Evolutionary conservation across 176 grass and related monocot genomes (phyloP), one percentile per base, ranked within the genome.

Genomic region (Phragmites australis): DNA sequence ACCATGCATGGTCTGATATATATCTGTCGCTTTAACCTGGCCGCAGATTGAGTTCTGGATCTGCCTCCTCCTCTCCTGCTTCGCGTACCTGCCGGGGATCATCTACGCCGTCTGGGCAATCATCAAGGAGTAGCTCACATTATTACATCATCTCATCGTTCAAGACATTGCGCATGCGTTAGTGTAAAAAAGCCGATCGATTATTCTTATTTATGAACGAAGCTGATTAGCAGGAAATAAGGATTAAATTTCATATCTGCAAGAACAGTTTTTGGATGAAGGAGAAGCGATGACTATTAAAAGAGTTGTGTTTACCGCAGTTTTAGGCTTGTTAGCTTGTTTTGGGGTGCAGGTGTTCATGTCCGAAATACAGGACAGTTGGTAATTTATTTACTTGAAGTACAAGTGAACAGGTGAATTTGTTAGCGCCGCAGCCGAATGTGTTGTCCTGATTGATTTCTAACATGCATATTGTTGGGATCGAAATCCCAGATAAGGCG

Each of bases 81-180:
- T 84, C 2, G 87, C 22, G 1, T 88, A 80, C 31, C 12, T 79
- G 4, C 87, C 76, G 14, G 87, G 86, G 31, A 78, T 83, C 73
- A 5, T 87, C 65, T 87, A 87, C n/a, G 79, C 86, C 80, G 17
- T 87, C 73, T 87, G 27, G 46, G 86, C 22, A 5, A 87, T 83
- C 65, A 2, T 82, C 49, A 77, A 56, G 18, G 37, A 68, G 3
- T 74, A 74, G 48, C 0, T 29, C 43, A 8, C 5, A n/a, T 8
- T 15, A 15, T 7, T n/a, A n/a, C n/a, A 17, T 26, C 19, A 0
- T 42, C 0, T 2, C 21, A 55, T n/a, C 21, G 52, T 55, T 61
- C 2, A 21, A 62, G 25, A n/a, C 5, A n/a, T 63, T 47, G 3
- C n/a, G n/a, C n/a, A n/a, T 50, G 45, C 4, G 16, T 39, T 18